Evolutionary conservation across 306 rosid species (phyloP).

Genomic region (Abrus pulchellus): DNA sequence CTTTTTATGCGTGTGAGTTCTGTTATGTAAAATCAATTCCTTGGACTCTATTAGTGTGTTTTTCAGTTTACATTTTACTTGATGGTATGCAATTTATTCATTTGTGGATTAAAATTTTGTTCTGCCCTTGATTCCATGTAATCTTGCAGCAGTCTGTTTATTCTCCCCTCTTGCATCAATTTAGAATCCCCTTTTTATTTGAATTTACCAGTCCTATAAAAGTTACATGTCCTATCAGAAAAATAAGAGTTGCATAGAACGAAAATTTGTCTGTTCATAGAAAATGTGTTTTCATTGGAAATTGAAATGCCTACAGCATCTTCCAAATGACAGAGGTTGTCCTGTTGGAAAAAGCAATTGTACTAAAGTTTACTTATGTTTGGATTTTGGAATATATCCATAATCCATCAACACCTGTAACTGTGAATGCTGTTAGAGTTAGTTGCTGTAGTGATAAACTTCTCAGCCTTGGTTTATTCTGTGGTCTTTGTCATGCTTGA

Average conservation of each 20-base stretch:
- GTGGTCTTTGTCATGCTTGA: neutral
- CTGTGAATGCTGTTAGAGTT: neutral
- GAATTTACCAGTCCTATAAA: neutral
- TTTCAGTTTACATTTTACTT: constrained; percentile 33
- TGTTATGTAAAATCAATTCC: constrained; percentile 46
- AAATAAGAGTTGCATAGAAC: neutral
- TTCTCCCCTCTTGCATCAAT: constrained; percentile 10
- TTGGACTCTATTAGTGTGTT: constrained; percentile 45
- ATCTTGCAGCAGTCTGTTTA: constrained; percentile 16
- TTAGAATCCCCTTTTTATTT: constrained; percentile 34
- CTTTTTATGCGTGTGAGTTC: constrained; percentile 53
- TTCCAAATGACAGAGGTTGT: constrained; percentile 26
- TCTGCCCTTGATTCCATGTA: constrained; percentile 3
- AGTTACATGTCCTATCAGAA: constrained; percentile 18
- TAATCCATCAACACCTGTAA: neutral
- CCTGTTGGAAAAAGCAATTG: neutral
- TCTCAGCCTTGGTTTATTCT: neutral
- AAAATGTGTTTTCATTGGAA: neutral
- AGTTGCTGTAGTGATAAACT: neutral
- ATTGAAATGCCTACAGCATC: neutral
- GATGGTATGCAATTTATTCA: constrained; percentile 37
- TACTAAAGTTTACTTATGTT: neutral
- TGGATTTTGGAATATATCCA: neutral
- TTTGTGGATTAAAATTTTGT: constrained; percentile 37
- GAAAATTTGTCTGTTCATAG: neutral